phyloP scores from a whole-genome alignment of 768 basidiomycete genomes.

The Cyclocybe aegerita region DNA sequence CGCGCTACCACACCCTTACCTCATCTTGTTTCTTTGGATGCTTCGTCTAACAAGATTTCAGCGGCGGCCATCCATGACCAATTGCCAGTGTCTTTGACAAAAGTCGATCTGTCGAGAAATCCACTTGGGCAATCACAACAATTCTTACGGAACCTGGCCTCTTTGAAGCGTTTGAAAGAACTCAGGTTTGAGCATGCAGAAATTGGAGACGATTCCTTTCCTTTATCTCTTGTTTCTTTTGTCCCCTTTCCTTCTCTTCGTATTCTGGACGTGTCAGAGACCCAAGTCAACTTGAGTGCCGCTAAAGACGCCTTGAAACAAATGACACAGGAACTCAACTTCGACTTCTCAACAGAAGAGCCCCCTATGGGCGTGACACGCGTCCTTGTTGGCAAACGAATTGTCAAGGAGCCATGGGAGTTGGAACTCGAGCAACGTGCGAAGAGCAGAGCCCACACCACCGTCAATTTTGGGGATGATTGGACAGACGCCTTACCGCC shows the following conservation, averaged over 20 bases:
- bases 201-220: constrained; percentile 61
- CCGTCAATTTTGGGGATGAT: constrained; percentile 12
- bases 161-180: constrained; percentile 54
- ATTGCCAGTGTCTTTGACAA: constrained; percentile 55
- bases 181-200: constrained; percentile 55
- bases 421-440: constrained; percentile 63
- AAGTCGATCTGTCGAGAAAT: constrained; percentile 66
- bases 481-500: constrained; percentile 11
- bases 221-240: constrained; percentile 35
- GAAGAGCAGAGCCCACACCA: constrained; percentile 33
- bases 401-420: constrained; percentile 79
- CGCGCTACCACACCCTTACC: constrained; percentile 69
- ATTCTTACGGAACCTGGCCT: constrained; percentile 47
- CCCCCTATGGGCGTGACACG: constrained; percentile 51
- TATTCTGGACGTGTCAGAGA: constrained; percentile 67
- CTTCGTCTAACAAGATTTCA: constrained; percentile 64
- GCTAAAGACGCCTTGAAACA: constrained; percentile 43
- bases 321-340: constrained; percentile 51
- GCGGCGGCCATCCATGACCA: constrained; percentile 51
- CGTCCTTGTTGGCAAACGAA: constrained; percentile 67
- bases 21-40: constrained; percentile 60
- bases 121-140: constrained; percentile 50
- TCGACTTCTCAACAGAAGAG: constrained; percentile 53
- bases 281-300: constrained; percentile 49
- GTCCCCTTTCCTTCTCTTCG: constrained; percentile 50